Evolutionary conservation across 148 eudicot species (phyloP).

Genomic region (Persicaria tinctoria): DNA sequence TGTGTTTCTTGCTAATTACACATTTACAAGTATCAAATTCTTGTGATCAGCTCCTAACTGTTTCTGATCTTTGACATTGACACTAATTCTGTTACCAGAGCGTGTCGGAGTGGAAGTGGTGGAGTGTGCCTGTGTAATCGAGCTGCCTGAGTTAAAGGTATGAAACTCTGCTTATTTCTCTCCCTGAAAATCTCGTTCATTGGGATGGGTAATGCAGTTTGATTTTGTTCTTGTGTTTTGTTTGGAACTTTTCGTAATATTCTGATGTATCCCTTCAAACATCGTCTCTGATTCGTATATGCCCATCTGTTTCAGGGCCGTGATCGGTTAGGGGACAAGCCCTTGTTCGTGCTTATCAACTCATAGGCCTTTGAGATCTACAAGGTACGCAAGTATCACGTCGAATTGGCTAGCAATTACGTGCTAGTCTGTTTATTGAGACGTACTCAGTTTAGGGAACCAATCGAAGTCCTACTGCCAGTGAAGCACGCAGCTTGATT

Average conservation of each 20-base stretch:
- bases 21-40: too few species aligned
- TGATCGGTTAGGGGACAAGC: neutral
- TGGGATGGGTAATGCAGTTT: too few species aligned
- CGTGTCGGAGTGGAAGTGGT: slow-evolving; percentile 69
- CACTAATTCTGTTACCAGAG: slow-evolving; percentile 36
- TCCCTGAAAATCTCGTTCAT: neutral
- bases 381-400: too few species aligned
- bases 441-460: too few species aligned
- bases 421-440: too few species aligned
- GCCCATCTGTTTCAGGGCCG: neutral
- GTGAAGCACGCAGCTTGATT: too few species aligned
- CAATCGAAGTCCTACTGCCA: too few species aligned
- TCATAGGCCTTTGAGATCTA: too few species aligned
- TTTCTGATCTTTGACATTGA: too few species aligned
- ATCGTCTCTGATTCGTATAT: neutral
- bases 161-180: neutral
- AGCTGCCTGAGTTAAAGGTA: slow-evolving; percentile 86
- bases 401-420: too few species aligned
- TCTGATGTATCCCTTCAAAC: neutral
- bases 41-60: too few species aligned
- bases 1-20: too few species aligned
- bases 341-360: neutral
- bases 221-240: slow-evolving; percentile 28
- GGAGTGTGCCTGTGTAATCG: slow-evolving; percentile 95
- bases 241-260: slow-evolving; percentile 54